Percentiles rank a stretch among this genome's conserved stretches.
Evolutionary conservation across 1,284 basidiomycete species (phyloP).

Genomic region (Hymenochaete sp.): DNA sequence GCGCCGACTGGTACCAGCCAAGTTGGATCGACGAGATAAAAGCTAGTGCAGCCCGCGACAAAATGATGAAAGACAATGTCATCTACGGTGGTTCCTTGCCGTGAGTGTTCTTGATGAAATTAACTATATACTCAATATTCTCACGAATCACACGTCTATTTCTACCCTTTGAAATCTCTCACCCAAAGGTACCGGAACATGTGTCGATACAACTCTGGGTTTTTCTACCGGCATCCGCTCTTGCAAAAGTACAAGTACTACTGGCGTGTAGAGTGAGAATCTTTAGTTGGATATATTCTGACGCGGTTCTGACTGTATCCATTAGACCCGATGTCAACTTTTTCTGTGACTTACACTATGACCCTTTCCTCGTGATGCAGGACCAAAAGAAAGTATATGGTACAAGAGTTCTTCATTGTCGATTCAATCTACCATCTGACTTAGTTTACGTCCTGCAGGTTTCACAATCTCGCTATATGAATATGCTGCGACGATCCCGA

Average conservation of each 20-base stretch:
- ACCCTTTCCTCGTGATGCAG: conserved; percentile 88
- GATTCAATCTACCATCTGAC: neutral
- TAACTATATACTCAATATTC: neutral
- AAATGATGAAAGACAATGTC: conserved; percentile 74
- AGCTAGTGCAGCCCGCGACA: conserved; percentile 62
- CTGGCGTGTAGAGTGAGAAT: conserved; percentile 50
- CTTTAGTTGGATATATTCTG: neutral
- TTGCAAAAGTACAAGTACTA: conserved; percentile 52
- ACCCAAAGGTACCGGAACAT: conserved; percentile 72
- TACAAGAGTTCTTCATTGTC: conserved; percentile 25
- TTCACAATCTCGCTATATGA: conserved; percentile 84
- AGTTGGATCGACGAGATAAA: conserved; percentile 73
- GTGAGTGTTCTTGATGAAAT: conserved; percentile 31
- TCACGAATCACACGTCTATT: too few relatives aligned
- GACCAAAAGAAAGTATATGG: conserved; percentile 82
- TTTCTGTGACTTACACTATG: conserved; percentile 81
- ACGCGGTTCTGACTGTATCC: neutral
- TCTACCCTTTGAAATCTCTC: too few relatives aligned
- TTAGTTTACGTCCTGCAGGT: conserved; percentile 29
- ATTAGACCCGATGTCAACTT: conserved; percentile 71
- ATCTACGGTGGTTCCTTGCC: conserved; percentile 82
- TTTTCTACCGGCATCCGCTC: conserved; percentile 47
- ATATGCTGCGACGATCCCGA: conserved; percentile 78
- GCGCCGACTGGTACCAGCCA: conserved; percentile 82
- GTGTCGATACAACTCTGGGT: conserved; percentile 91